These are phyloP conservation scores for Aspergillus sp. DNA, from an alignment of 2,329 filamentous ascomycete species.

Conservation along the genomic window DNA sequence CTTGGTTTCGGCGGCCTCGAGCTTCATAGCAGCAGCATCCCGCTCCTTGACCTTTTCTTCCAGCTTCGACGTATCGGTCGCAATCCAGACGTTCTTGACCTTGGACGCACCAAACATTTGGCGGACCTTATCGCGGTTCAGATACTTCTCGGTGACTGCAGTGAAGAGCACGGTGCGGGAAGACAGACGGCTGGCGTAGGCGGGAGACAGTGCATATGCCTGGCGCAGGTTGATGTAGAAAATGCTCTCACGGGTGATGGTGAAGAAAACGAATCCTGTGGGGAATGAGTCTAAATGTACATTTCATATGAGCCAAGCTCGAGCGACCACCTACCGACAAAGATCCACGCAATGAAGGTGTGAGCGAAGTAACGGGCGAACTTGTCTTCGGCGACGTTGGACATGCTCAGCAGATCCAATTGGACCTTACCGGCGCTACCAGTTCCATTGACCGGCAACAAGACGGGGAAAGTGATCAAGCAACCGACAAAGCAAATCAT, in stretches of 20 bases:
- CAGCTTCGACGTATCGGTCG: slow-evolving; percentile 71
- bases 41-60: slow-evolving; percentile 79
- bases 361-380: slow-evolving; percentile 77
- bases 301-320: not conserved
- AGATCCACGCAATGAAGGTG: slow-evolving; percentile 75
- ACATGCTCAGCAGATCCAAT: slow-evolving; percentile 75
- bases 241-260: slow-evolving; percentile 81
- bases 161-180: slow-evolving; percentile 88
- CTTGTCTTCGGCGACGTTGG: slow-evolving; percentile 62
- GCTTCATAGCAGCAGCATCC: slow-evolving; percentile 72
- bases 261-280: slow-evolving; percentile 77
- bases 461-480: slow-evolving; percentile 78
- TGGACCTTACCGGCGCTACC: slow-evolving; percentile 64
- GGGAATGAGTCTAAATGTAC: not conserved
- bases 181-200: slow-evolving; percentile 81
- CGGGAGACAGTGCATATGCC: slow-evolving; percentile 81
- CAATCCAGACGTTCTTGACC: slow-evolving; percentile 82
- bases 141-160: slow-evolving; percentile 74
- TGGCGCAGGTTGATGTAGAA: slow-evolving; percentile 92
- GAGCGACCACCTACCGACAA: slow-evolving; percentile 54
- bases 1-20: slow-evolving; percentile 84
- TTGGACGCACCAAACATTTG: slow-evolving; percentile 74
- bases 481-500: slow-evolving; percentile 81
- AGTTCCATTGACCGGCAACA: slow-evolving; percentile 86
- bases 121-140: slow-evolving; percentile 72